Evolutionary conservation across 202 grass and related monocot genomes (phyloP), one percentile per base, ranked within the genome.

Genomic region (Carex sylvatica): DNA sequence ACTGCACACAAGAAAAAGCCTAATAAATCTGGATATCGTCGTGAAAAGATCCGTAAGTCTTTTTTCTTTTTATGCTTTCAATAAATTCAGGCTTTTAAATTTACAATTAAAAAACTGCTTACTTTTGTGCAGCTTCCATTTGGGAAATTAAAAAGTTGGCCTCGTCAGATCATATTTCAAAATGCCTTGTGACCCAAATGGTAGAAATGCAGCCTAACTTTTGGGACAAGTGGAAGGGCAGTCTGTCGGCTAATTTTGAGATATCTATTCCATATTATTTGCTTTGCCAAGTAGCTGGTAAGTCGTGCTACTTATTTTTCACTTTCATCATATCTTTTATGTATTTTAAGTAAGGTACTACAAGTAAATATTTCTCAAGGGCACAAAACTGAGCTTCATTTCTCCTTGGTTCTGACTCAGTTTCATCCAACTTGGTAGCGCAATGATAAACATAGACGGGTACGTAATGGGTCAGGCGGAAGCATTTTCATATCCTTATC

Each of bases 221-320:
- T 87, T 98, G 92, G 95, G 85, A 85, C 80, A 91, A 82, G 88
- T 91, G 90, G 92, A 95, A 79, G 92, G 89, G 80, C 93, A 93
- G 42, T 28, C 66, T 75, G 42, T 83, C 36, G 62, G 84, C 83
- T 73, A 88, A 90, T 74, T 98, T 98, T 78, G 95, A 90, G 19
- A 98, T 63, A 91, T 93, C 84, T 79, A 85, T 95, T 40, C 84
- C 92, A 87, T 98, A 84, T 91, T 92, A 91, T 86, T 86, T 98
- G 40, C 92, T 95, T 71, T 95, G 89, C 71, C 95, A 98, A 95
- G 92, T 98, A 83, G 92, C 92, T 90, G 92, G 95, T 98, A 91
- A 61, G 58, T 59, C 55, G 26, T 66, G 64, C 58, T 52, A 76
- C 49, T 54, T 24, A 18, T 15, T 54, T 47, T 75, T 75, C 72